A percentile compares a stretch with the other conserved stretches of the same genome.
Evolutionary conservation across 345 rosid genomes (phyloP).

Genomic region (Jatropha curcas): DNA sequence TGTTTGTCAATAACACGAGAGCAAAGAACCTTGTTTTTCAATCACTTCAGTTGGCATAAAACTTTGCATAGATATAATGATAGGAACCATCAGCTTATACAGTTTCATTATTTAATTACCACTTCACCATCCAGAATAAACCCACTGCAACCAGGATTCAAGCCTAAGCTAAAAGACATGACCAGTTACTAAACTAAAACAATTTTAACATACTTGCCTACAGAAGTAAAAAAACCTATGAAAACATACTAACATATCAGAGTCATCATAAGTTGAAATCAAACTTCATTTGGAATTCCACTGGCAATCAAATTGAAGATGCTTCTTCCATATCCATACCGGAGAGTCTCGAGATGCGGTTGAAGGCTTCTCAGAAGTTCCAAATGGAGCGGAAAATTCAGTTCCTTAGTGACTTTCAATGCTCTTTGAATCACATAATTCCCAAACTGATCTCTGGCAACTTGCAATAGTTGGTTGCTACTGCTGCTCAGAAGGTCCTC

Average conservation of each 20-base stretch:
- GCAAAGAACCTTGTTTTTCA: too few relatives aligned
- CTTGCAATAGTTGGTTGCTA: constrained; percentile 12
- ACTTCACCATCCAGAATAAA: neutral
- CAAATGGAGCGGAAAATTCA: neutral
- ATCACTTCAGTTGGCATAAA: too few relatives aligned
- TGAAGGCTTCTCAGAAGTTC: constrained; percentile 14
- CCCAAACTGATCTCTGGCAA: constrained; percentile 24
- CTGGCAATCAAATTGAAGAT: constrained; percentile 14
- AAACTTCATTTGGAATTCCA: neutral
- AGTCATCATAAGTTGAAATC: neutral
- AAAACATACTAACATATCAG: neutral
- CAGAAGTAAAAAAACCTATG: neutral
- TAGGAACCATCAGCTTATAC: neutral
- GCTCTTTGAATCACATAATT: constrained; percentile 41
- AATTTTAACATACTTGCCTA: neutral
- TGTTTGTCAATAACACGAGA: too few relatives aligned
- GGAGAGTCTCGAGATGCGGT: neutral
- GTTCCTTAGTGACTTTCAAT: constrained; percentile 17
- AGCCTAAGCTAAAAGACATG: neutral
- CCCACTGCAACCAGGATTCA: neutral
- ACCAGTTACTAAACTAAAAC: neutral
- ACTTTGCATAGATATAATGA: too few relatives aligned
- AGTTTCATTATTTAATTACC: neutral
- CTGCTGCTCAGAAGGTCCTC: constrained; percentile 19
- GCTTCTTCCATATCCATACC: constrained; percentile 22